Base-by-base conservation (phyloP, 139 green algal species). In the Micractinium sp. region DNA sequence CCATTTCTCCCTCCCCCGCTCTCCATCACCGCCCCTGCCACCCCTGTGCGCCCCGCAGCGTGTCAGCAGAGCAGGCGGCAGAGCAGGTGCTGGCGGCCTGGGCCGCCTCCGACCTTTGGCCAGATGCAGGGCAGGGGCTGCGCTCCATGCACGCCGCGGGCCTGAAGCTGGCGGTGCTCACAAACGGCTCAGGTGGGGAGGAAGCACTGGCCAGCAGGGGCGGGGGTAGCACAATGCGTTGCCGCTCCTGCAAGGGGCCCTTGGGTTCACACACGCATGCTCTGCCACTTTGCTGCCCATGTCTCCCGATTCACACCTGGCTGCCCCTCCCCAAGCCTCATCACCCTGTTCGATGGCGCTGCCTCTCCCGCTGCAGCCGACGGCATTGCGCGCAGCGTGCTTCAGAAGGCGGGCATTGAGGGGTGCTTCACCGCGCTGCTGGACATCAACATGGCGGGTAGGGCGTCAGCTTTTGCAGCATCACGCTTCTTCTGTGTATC, bases 361-460 rank as follows among this genome's bases (percentile, higher is more conserved):
- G 9, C 47, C 47, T 23, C 63, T 16, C 22, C 20, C 22, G 14
- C 63, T 71, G 20, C 78, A 84, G 78, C 78, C 78, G 78, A 84
- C 41, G 56, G 29, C 1, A 35, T 84, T 2, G 78, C 78, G 29
- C 78, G 78, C 27, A 27, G 41, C 29, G 78, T 84, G 78, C 78
- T 84, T 39, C 41, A 67, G 9, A 84, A 84, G 31, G 78, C 78
- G 78, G 78, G 78, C 29, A 22, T 84, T 14, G 78, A 84, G 41
- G 78, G 78, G 41, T 9, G 29, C 23, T 84, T 84, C 53, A 19
- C 29, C 0, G 27, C 18, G 29, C 78, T 84, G 78, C 78, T 84
- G 47, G 78, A 84, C 78, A 84, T 84, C 41, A 63, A 84, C 27
- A 63, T 63, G 41, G 78, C 78, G 14, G 74, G 74, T 41, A 23